phyloP scores from a whole-genome alignment of 352 stramenopile genomes.

The Pythium volutum region DNA sequence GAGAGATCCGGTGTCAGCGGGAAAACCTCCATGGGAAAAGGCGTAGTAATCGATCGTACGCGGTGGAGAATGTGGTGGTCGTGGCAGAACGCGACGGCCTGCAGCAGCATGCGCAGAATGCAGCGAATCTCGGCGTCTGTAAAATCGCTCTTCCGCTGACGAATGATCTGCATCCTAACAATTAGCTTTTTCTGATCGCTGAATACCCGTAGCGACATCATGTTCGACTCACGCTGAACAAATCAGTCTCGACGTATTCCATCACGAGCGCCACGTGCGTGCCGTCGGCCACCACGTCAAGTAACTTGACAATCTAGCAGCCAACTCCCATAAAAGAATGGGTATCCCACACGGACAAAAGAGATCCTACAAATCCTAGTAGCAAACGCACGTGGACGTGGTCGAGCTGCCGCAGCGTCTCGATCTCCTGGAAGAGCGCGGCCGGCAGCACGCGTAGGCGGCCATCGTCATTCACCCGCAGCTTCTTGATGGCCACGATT shows the following conservation, averaged over 20 bases:
- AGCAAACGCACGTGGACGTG: constrained; percentile 50
- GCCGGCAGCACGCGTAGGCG: constrained; percentile 46
- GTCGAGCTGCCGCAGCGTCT: constrained; percentile 65
- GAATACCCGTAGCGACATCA: no score
- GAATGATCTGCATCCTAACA: constrained; percentile 33
- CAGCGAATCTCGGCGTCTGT: constrained; percentile 40
- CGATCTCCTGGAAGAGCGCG: constrained; percentile 70
- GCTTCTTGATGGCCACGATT: constrained; percentile 55
- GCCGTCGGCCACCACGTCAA: constrained; percentile 58
- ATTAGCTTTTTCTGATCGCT: no score
- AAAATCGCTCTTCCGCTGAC: constrained; percentile 35
- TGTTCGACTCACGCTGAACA: constrained; percentile 40
- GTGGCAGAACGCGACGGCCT: constrained; percentile 61
- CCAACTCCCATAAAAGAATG: no score
- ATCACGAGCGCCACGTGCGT: constrained; percentile 61
- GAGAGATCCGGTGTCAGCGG: background rate
- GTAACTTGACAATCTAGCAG: constrained; percentile 71
- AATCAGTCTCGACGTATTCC: constrained; percentile 65
- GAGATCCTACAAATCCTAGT: background rate
- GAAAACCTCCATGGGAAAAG: no score
- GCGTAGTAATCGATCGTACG: constrained; percentile 18
- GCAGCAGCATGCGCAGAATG: constrained; percentile 67
- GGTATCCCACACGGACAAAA: background rate
- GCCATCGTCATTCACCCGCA: constrained; percentile 51
- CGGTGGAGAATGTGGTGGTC: constrained; percentile 60